Evolutionary conservation across 306 rosid species (phyloP).

Genomic region (Castanea sativa): DNA sequence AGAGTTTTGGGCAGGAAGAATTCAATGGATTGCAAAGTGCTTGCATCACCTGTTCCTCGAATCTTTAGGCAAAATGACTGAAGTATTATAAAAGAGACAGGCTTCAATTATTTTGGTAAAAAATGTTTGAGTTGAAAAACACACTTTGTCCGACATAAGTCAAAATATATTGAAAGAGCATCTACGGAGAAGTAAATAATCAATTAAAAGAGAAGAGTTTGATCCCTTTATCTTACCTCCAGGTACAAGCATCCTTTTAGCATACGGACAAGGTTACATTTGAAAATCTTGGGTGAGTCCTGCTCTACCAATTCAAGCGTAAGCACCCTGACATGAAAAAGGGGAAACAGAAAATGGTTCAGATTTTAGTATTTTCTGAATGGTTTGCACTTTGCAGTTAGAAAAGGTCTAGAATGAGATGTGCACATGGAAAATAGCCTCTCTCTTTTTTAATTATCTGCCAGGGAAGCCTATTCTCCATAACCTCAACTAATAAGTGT

Average conservation of each 20-base stretch:
- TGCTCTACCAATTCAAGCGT: conserved; percentile 26
- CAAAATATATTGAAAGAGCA: neutral
- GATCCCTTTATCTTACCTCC: conserved; percentile 17
- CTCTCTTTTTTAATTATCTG: neutral
- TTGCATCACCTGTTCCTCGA: conserved; percentile 26
- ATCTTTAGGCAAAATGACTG: conserved; percentile 29
- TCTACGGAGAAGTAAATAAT: neutral
- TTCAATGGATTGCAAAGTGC: neutral
- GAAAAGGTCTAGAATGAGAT: neutral
- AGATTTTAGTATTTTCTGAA: neutral
- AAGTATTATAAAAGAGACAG: neutral
- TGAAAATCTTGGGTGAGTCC: conserved; percentile 6
- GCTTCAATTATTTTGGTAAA: neutral
- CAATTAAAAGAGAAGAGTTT: neutral
- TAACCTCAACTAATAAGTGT: neutral
- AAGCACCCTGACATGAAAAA: conserved; percentile 22
- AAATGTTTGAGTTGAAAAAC: neutral
- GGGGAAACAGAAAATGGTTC: neutral
- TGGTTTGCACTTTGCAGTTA: neutral
- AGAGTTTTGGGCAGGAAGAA: conserved; percentile 25
- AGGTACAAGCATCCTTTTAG: conserved; percentile 21
- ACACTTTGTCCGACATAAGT: neutral
- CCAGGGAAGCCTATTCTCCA: neutral
- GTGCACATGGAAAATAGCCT: neutral
- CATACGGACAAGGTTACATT: conserved; percentile 14